phyloP scores from a whole-genome alignment of 2,329 filamentous ascomycete species.

The Blastomyces parvus region DNA sequence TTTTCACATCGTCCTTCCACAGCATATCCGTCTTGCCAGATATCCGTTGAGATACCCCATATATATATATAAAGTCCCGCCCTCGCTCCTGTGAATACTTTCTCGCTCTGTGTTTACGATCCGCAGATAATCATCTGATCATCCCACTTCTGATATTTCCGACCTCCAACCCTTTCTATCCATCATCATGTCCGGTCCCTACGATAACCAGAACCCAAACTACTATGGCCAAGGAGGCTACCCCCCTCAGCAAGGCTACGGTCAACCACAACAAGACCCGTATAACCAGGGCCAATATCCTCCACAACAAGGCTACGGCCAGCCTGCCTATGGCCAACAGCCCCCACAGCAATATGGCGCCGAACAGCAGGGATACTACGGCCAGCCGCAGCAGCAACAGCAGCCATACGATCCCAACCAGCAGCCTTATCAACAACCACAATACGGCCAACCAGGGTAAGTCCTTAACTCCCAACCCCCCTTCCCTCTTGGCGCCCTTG shows the following conservation, averaged over 20 bases:
- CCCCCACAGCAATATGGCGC: slow-evolving; percentile 14
- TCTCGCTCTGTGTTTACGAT: not conserved
- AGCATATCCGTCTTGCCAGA: not conserved
- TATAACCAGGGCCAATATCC: slow-evolving; percentile 17
- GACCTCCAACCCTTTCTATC: not conserved
- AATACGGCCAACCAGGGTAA: slow-evolving; percentile 13
- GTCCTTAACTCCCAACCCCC: not conserved
- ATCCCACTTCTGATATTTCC: not conserved
- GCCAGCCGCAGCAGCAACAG: slow-evolving; percentile 7
- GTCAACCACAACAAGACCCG: slow-evolving; percentile 18
- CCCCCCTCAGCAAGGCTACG: slow-evolving; percentile 23
- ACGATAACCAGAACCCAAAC: slow-evolving; percentile 14
- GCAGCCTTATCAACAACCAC: slow-evolving; percentile 7
- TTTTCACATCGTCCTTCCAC: not conserved
- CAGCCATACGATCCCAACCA: slow-evolving; percentile 15
- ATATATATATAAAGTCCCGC: not conserved
- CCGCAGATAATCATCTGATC: not conserved
- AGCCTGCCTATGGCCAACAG: slow-evolving; percentile 17
- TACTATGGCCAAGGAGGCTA: slow-evolving; percentile 23
- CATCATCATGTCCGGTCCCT: slow-evolving; percentile 14
- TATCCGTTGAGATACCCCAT: not conserved
- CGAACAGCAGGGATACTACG: slow-evolving; percentile 4
- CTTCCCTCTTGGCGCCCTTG: too few species aligned
- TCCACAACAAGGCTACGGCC: slow-evolving; percentile 17
- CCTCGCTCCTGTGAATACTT: not conserved